A percentile compares a stretch with the other conserved stretches of the same genome.
These are phyloP conservation scores for Rhinocladiella similis DNA, from an alignment of 2,329 filamentous ascomycete genomes.

Conservation along the genomic window DNA sequence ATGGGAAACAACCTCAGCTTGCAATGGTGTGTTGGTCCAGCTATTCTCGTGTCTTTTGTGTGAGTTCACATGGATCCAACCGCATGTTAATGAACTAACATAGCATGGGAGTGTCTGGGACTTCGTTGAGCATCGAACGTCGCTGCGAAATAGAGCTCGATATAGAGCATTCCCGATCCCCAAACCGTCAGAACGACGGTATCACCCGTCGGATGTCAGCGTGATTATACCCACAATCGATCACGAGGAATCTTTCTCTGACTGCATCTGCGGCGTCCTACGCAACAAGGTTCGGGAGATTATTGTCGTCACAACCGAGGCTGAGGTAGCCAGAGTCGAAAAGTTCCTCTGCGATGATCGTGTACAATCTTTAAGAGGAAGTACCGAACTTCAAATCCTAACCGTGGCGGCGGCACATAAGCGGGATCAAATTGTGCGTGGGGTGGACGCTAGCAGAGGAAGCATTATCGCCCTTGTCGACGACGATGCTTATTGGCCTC, in stretches of 20 bases:
- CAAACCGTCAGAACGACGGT: neutral
- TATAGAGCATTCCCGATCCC: slow-evolving; percentile 6
- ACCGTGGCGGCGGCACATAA: slow-evolving; percentile 1
- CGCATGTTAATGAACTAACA: neutral
- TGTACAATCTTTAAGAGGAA: neutral
- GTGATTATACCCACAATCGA: slow-evolving; percentile 8
- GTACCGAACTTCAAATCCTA: neutral
- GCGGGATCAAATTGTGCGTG: slow-evolving; percentile 3
- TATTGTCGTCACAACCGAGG: slow-evolving; percentile 6
- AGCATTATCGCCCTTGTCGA: slow-evolving; percentile 6
- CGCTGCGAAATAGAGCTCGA: neutral
- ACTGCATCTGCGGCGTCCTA: slow-evolving; percentile 2
- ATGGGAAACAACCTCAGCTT: neutral
- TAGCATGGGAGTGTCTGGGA: neutral
- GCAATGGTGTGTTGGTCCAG: neutral
- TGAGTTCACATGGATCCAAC: neutral
- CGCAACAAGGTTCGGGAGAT: slow-evolving; percentile 3
- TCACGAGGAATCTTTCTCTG: neutral
- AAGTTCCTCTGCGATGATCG: neutral
- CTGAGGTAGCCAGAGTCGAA: slow-evolving; percentile 2
- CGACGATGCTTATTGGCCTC: slow-evolving; percentile 1
- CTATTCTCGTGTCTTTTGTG: neutral
- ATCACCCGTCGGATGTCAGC: slow-evolving; percentile 4
- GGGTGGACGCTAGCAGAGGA: slow-evolving; percentile 5
- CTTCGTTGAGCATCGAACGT: neutral